Conservation (phyloP, 257 asterid genomes). For the Striga asiatica region DNA sequence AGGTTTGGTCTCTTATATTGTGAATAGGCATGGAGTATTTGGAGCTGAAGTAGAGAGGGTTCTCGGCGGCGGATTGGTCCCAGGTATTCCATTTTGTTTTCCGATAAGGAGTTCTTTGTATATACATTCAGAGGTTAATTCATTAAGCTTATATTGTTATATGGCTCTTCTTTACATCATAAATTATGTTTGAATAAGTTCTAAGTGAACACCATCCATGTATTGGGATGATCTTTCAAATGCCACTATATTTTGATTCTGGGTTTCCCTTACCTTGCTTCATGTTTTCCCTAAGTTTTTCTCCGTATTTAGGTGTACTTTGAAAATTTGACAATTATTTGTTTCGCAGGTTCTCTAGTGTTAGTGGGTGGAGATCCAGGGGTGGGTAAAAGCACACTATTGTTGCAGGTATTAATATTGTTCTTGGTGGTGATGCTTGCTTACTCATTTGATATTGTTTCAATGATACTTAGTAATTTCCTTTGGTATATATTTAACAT, state of each 20-base stretch:
- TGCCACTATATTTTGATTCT: no score
- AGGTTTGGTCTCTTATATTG: not conserved
- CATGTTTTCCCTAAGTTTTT: no score
- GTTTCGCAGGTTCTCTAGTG: slow-evolving; percentile 68
- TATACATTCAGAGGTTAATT: not conserved
- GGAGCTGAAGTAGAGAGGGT: slow-evolving; percentile 96
- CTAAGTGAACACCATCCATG: no score
- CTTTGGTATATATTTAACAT: slow-evolving; percentile 14
- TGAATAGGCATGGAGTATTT: slow-evolving; percentile 61
- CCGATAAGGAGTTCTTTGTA: not conserved
- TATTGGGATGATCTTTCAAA: not conserved
- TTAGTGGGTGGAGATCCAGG: slow-evolving; percentile 99
- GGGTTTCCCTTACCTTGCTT: no score
- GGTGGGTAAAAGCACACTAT: slow-evolving; percentile 86
- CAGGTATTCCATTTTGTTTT: slow-evolving; percentile 39
- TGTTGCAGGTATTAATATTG: slow-evolving; percentile 59
- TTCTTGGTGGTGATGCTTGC: slow-evolving; percentile 12
- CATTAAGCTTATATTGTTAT: not conserved
- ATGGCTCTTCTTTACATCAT: not conserved
- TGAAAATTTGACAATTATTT: not conserved
- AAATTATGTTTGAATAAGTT: no score
- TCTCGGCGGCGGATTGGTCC: slow-evolving; percentile 96
- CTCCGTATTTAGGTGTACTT: slow-evolving; percentile 5
- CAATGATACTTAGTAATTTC: not conserved
- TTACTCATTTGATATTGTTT: not conserved